These are phyloP conservation scores for Ophiostoma tasmaniense DNA, from an alignment of 2,329 filamentous ascomycete genomes.

Conservation along the genomic window DNA sequence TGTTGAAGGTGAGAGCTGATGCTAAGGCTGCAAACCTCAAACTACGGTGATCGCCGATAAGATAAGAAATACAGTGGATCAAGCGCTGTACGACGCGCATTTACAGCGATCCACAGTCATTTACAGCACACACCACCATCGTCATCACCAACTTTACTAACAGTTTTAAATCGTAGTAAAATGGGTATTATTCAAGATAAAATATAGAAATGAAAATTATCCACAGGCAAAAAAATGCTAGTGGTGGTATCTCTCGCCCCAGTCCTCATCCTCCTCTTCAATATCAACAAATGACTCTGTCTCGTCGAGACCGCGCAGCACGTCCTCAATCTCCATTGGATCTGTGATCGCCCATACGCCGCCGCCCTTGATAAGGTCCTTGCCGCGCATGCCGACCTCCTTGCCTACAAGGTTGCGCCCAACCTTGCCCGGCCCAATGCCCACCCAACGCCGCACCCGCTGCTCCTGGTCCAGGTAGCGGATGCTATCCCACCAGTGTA, in stretches of 20 bases:
- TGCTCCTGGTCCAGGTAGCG: conserved; percentile 78
- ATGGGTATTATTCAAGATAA: not conserved
- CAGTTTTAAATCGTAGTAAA: not conserved
- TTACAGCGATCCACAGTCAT: not conserved
- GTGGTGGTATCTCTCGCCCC: conserved; percentile 1
- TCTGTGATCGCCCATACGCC: conserved; percentile 89
- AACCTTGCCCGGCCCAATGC: conserved; percentile 88
- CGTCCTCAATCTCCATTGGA: conserved; percentile 65
- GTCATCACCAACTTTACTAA: not conserved
- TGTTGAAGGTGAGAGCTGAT: not conserved
- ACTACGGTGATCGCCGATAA: not conserved
- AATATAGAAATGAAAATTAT: not conserved
- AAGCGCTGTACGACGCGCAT: not conserved
- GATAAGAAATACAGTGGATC: not conserved
- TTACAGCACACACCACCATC: not conserved
- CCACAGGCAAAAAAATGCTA: not conserved
- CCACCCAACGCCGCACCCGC: conserved; percentile 76
- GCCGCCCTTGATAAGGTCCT: conserved; percentile 73
- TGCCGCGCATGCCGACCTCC: conserved; percentile 78
- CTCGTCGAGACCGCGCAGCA: conserved; percentile 55
- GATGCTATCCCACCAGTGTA: conserved; percentile 91
- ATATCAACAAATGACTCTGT: conserved; percentile 41
- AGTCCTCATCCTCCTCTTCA: conserved; percentile 6
- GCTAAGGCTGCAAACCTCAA: not conserved
- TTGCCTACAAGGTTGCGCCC: conserved; percentile 90